Percentiles rank a stretch among this genome's conserved stretches.
phyloP scores from a whole-genome alignment of 78 protist species.

The slime mould (Dictyostelium discoideum) region dicty_2.7 NC_007090.3:5281501-5282000 shows the following conservation, averaged over 20 bases:
- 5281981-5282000: constrained; percentile 1
- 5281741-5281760: background rate
- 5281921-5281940: constrained; percentile 15
- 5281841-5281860: constrained; percentile 14
- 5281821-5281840: background rate
- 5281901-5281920: constrained; percentile 9
- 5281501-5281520: background rate
- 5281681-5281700: background rate
- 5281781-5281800: background rate
- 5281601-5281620: background rate
- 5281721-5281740: background rate
- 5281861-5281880: background rate
- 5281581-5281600: background rate
- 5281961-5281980: constrained; percentile 12
- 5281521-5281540: constrained; percentile 1
- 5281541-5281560: background rate
- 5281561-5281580: background rate
- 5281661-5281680: constrained; percentile 1
- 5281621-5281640: background rate
- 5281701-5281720: background rate
- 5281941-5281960: background rate
- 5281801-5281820: background rate
- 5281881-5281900: background rate
- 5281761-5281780: background rate
- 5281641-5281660: background rate